Base-by-base conservation (phyloP, 2,329 filamentous ascomycete species). In the Fusarium verticillioides region DNA sequence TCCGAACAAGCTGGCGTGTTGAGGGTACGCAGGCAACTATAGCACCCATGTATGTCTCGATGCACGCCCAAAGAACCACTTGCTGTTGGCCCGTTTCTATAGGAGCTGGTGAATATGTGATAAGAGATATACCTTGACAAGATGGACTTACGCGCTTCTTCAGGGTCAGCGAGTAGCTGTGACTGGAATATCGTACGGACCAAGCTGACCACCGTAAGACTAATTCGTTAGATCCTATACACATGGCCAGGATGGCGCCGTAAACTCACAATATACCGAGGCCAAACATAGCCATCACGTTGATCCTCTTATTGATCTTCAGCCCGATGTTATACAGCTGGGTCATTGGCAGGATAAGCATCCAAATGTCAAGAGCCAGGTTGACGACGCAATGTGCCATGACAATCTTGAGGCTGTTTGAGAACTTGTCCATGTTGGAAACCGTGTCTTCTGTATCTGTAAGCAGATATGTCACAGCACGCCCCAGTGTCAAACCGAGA, bases 261-360 rank as follows among this genome's bases (percentile, higher is more conserved):
- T 28, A 28, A 28, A 34, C 68, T 34, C 34, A 71, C 69, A 71
- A 59, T 0, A 71, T 0, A 8, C 69, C 69, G 4, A 71, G 6
- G 0, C 69, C 43, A 50, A 71, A 72, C 66, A 69, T 69, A 0
- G n/a, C 37, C 34, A 69, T 58, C 0, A 69, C 66, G 0, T 5
- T 23, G 1, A 71, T 43, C 42, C 68, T 71, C 30, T 68, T 67
- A 1, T 42, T 43, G 0, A 28, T 10, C 16, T 44, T 67, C 1
- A 71, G 26, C 1, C 63, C 63, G 1, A 71, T 23, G 2, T 71
- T 58, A 4, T 63, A 63, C 0, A 71, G 19, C 13, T 71, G 69
- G 0, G 69, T 71, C 68, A 71, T 54, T 1, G 69, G 69, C 2
- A 71, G 23, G 2, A 71, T 32, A 4, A 71, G 68, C 69, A 71